Base-by-base conservation (phyloP, 495 filamentous ascomycete genomes). In the Tetracladium setigerum region DNA sequence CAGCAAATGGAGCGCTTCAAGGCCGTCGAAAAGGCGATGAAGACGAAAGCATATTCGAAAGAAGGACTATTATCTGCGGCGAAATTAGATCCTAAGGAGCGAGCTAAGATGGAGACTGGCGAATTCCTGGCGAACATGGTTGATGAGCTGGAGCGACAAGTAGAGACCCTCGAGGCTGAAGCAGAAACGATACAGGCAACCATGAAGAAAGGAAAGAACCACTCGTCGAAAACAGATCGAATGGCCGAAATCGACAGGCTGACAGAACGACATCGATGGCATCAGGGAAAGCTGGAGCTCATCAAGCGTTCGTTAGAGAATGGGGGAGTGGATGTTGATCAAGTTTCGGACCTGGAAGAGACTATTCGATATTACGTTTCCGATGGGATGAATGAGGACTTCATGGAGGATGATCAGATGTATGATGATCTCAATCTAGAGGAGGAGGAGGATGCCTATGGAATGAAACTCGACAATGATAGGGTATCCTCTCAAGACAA, bases 1-100 rank as follows among this genome's bases (percentile, higher is more conserved):
- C 68, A 96, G 94, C 88, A 95, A 82, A 98, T 98, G 92, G 92
- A 98, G 68, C 87, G 86, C 58, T 98, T 98, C 79, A 98, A 98
- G 73, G 90, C 89, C 18, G 92, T 98, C n/a, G 92, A 98, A 69
- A 98, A 98, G 72, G 92, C 95, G 64, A 97, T 98, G 91, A 98
- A 98, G 71, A 98, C 92, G 39, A 98, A 98, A 67, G 91, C 92
- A 47, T 98, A 95, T 65, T 97, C 94, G 33, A 97, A 98, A 74
- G 94, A 96, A 67, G 92, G 92, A 31, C 68, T 98, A 38, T 87
- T 84, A 36, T 84, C 89, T 38, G 88, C 88, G 2, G 84, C 89
- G 38, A 90, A 95, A 63, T 74, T 97, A 36, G 92, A 98, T 68
- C 92, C 92, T 2, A 92, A 84, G 60, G 91, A 96, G 61, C 87